These are phyloP conservation scores for Fagus sylvatica DNA, from an alignment of 306 rosid species.

Conservation along the genomic window DNA sequence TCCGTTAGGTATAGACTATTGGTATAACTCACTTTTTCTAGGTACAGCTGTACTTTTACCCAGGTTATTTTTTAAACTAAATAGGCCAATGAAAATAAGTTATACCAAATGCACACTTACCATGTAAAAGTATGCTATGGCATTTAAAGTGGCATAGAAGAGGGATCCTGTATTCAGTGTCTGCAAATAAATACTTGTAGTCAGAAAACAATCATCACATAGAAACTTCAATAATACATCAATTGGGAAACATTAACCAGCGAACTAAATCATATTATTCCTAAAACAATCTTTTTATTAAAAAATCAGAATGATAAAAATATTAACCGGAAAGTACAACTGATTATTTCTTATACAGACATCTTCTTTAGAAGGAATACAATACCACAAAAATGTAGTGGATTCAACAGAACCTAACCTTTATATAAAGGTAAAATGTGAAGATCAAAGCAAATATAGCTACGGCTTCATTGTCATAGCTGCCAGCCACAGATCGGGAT, in stretches of 20 bases:
- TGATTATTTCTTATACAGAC: not conserved
- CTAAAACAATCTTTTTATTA: constrained; percentile 1
- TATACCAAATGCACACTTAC: constrained; percentile 37
- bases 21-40: no score
- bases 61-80: no score
- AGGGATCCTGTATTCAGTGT: constrained; percentile 98
- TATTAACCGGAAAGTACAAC: not conserved
- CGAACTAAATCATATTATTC: not conserved
- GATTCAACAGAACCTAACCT: constrained; percentile 50
- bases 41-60: no score
- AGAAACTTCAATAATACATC: constrained; percentile 16
- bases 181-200: constrained; percentile 46
- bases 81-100: no score
- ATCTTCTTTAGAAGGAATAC: constrained; percentile 7
- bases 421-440: constrained; percentile 96
- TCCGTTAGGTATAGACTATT: no score
- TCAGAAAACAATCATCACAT: constrained; percentile 38
- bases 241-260: not conserved
- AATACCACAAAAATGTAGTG: constrained; percentile 6
- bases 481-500: constrained; percentile 99
- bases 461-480: constrained; percentile 99
- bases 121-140: constrained; percentile 97
- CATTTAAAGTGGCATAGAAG: constrained; percentile 92
- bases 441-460: constrained; percentile 97
- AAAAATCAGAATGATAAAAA: constrained; percentile 1